Evolutionary conservation across 2,329 filamentous ascomycete genomes (phyloP).

Genomic region (Hymenoscyphus albidus): DNA sequence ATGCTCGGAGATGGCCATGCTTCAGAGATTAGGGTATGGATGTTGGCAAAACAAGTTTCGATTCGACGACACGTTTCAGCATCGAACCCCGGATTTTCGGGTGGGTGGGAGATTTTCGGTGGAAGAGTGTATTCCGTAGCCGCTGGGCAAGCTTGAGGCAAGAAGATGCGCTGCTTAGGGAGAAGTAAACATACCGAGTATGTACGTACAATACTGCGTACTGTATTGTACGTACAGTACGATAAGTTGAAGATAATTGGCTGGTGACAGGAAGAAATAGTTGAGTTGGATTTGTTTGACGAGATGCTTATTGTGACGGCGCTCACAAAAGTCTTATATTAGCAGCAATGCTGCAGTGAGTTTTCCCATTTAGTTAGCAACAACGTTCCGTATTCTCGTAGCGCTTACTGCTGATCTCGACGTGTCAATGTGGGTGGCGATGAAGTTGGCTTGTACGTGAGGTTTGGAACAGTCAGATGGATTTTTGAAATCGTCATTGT

Average conservation of each 20-base stretch:
- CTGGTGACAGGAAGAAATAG: not conserved
- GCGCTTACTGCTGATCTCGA: not conserved
- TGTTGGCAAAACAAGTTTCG: too few species aligned
- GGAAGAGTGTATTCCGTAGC: too few species aligned
- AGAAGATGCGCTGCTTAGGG: too few species aligned
- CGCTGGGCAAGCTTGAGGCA: too few species aligned
- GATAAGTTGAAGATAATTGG: not conserved
- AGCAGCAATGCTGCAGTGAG: not conserved
- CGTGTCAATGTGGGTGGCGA: constrained; percentile 1
- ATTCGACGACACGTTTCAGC: too few species aligned
- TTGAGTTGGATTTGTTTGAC: not conserved
- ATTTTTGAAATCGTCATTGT: not conserved
- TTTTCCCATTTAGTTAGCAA: not conserved
- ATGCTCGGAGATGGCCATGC: not conserved
- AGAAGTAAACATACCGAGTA: too few species aligned
- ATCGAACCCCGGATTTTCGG: too few species aligned
- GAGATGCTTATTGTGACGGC: not conserved
- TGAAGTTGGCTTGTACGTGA: not conserved
- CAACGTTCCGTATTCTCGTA: not conserved
- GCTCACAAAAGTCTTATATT: not conserved
- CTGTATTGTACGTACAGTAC: not conserved
- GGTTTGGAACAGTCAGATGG: not conserved
- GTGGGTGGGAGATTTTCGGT: too few species aligned
- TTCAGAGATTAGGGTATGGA: too few species aligned
- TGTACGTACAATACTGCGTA: not conserved